Conservation (phyloP, 352 stramenopile species). For the Phytophthora melonis region DNA sequence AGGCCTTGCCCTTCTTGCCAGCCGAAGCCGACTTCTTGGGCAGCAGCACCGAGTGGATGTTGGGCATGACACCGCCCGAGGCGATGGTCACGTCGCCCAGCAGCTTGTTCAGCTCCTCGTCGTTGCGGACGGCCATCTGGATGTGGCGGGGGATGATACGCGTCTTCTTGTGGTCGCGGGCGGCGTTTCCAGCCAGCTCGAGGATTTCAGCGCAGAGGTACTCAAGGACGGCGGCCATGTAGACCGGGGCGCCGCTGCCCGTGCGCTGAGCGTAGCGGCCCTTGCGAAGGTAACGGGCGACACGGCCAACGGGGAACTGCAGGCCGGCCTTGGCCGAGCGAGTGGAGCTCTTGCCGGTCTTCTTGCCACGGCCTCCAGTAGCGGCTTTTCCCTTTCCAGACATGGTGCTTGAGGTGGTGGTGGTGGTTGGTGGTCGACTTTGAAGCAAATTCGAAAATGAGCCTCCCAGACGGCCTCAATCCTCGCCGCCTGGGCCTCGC, state of each 20-base stretch:
- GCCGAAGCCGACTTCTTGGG: constrained; percentile 83
- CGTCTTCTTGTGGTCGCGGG: constrained; percentile 97
- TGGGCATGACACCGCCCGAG: constrained; percentile 95
- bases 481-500: background rate
- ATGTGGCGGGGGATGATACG: constrained; percentile 97
- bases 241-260: constrained; percentile 93
- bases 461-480: background rate
- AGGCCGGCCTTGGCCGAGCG: constrained; percentile 93
- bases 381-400: constrained; percentile 83
- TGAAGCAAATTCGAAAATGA: constrained; percentile 55
- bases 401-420: constrained; percentile 53
- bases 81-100: constrained; percentile 96
- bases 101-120: constrained; percentile 97
- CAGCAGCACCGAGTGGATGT: constrained; percentile 95
- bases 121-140: constrained; percentile 93
- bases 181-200: constrained; percentile 95
- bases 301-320: constrained; percentile 96
- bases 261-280: constrained; percentile 93
- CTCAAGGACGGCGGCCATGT: constrained; percentile 95
- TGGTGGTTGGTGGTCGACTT: constrained; percentile 51
- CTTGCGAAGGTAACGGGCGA: constrained; percentile 94
- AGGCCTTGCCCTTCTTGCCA: constrained; percentile 64
- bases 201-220: constrained; percentile 96
- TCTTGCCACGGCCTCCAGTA: constrained; percentile 79
- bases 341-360: constrained; percentile 63